Conservation (phyloP, 2,329 filamentous ascomycete genomes). For the Ophidiomyces ophidiicola region DNA sequence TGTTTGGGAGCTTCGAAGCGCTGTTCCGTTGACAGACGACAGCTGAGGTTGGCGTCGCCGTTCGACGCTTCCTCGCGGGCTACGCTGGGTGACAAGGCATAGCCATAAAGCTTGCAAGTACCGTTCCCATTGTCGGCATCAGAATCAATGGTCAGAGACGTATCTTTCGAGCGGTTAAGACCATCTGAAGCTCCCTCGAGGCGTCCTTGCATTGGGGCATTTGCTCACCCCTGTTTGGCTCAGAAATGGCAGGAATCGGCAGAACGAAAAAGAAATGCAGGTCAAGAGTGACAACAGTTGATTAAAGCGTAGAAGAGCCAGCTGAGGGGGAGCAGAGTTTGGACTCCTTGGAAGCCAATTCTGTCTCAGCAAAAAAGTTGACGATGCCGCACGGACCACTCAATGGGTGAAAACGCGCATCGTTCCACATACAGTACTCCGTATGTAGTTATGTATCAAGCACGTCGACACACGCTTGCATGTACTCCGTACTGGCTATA, state of each 20-base stretch:
- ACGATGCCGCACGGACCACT: no score
- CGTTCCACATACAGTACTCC: no score
- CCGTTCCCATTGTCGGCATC: slow-evolving; percentile 6
- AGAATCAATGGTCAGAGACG: slow-evolving; percentile 8
- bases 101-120: neutral
- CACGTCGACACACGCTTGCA: no score
- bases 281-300: neutral
- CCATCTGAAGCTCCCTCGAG: slow-evolving; percentile 8
- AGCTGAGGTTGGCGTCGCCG: neutral
- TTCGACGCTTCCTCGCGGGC: neutral
- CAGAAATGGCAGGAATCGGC: slow-evolving; percentile 1
- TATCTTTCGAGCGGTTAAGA: slow-evolving; percentile 3
- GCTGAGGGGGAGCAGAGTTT: slow-evolving; percentile 3
- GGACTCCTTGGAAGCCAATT: no score
- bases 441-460: no score
- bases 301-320: neutral
- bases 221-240: slow-evolving; percentile 4
- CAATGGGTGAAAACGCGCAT: no score
- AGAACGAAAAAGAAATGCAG: neutral
- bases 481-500: no score
- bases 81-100: neutral
- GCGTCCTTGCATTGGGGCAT: slow-evolving; percentile 12
- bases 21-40: neutral
- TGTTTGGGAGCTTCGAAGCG: neutral
- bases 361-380: no score